A percentile compares a stretch with the other conserved stretches of the same genome.
Evolutionary conservation across 768 basidiomycete species (phyloP).

Genomic region (Coprinopsis marcescibilis): DNA sequence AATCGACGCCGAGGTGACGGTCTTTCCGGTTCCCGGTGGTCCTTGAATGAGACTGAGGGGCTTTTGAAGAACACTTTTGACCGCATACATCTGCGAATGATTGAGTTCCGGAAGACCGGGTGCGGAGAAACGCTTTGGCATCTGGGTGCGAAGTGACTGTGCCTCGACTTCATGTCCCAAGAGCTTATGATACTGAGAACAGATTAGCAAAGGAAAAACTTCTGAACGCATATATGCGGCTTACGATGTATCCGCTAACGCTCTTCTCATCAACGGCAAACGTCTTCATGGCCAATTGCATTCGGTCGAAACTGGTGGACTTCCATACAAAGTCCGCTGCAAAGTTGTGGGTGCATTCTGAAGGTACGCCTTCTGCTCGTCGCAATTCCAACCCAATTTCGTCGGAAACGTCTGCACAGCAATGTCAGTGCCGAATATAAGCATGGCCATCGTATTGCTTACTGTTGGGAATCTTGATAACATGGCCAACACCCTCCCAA

Average conservation of each 20-base stretch:
- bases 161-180: slow-evolving; percentile 97
- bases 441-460: slow-evolving; percentile 24
- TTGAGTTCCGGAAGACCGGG: slow-evolving; percentile 97
- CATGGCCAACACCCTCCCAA: slow-evolving; percentile 98
- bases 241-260: slow-evolving; percentile 95
- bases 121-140: slow-evolving; percentile 97
- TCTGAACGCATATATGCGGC: slow-evolving; percentile 22
- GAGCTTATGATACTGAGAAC: slow-evolving; percentile 87
- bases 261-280: slow-evolving; percentile 99
- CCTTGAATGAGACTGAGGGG: slow-evolving; percentile 97
- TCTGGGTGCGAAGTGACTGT: slow-evolving; percentile 82
- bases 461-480: slow-evolving; percentile 99
- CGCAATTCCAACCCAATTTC: slow-evolving; percentile 94
- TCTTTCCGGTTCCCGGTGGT: slow-evolving; percentile 98
- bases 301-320: slow-evolving; percentile 97
- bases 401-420: slow-evolving; percentile 80
- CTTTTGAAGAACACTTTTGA: slow-evolving; percentile 98
- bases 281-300: slow-evolving; percentile 99
- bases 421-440: slow-evolving; percentile 10
- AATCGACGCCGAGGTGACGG: slow-evolving; percentile 97
- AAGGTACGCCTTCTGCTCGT: slow-evolving; percentile 86
- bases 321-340: slow-evolving; percentile 99
- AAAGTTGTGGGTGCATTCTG: slow-evolving; percentile 91
- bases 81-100: slow-evolving; percentile 99
- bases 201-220: slow-evolving; percentile 1